Base-by-base conservation (phyloP, 192 early-diverging fungal species). In the Coemansia biformis region DNA sequence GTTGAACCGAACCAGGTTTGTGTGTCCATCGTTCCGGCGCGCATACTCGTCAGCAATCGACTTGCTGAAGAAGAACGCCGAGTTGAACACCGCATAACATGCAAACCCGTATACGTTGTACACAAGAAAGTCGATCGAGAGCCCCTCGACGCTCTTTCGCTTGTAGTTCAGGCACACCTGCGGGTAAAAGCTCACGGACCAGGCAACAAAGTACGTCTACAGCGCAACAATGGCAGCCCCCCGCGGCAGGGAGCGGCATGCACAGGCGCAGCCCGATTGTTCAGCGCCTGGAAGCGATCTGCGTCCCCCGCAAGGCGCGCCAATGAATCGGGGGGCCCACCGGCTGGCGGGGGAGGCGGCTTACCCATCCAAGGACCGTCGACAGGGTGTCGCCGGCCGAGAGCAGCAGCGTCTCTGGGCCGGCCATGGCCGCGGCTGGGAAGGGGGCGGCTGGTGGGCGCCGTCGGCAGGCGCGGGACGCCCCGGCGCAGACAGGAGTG, bases 121-220 rank as follows among this genome's bases (percentile, higher is more conserved):
- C 43, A 82, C 78, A 2, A 93, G 56, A 78, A 91, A 96, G 63
- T 96, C 93, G 19, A 92, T 76, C 3, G 93, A 96, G 23, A 96
- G 70, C 0, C 93, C 93, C 32, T 84, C 76, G 7, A 93, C 88
- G 53, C 82, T 86, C 45, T 87, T 86, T 23, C 89, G 78, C 17
- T 52, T 59, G 58, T 74, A 85, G 75, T 95, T 92, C 36, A 92
- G 78, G 12, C 89, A 60, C 3, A 78, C 75, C 48, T 93, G 90
- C 5, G 91, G 91, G 58, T 92, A 96, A 54, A 96, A 96, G 57
- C 81, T 83, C 21, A 87, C 68, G 1, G 85, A 88, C 93, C 93
- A 96, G 18, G 91, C 86, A 6, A 79, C 38, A 59, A 91, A 89
- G 70, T 92, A 93, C 8, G 61, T 59, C 84, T 78, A 81, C 37